Percentiles rank a stretch among this genome's conserved stretches.
Conservation (phyloP, 352 stramenopile genomes). For the Phytophthora lateralis region DNA sequence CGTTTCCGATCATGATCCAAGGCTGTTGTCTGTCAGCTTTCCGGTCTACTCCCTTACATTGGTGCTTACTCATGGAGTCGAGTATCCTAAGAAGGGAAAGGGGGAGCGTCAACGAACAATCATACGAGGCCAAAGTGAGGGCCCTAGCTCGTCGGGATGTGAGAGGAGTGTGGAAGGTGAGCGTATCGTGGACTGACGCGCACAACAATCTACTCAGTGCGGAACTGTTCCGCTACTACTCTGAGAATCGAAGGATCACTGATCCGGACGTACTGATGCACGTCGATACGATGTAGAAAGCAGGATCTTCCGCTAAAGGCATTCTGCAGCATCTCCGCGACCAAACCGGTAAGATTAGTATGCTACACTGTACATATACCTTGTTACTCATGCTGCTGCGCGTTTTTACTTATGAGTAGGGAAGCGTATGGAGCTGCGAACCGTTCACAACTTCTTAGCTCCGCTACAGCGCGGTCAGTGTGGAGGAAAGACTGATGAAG, state of each 20-base stretch:
- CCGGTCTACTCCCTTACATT: too few relatives aligned
- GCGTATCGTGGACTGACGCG: too few relatives aligned
- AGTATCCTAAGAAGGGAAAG: too few relatives aligned
- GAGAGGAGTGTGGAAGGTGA: too few relatives aligned
- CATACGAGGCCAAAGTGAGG: too few relatives aligned
- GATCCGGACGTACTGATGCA: background rate
- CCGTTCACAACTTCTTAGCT: conserved; percentile 16
- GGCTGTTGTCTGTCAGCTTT: too few relatives aligned
- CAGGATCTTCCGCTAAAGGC: conserved; percentile 3
- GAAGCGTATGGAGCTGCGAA: conserved; percentile 6
- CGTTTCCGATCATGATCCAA: too few relatives aligned
- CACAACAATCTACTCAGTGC: too few relatives aligned
- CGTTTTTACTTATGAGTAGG: background rate
- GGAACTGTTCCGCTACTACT: too few relatives aligned
- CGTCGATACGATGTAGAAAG: background rate
- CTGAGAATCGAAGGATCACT: conserved; percentile 2
- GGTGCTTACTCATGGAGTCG: too few relatives aligned
- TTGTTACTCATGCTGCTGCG: background rate
- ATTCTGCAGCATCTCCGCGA: conserved; percentile 9
- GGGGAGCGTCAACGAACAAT: too few relatives aligned
- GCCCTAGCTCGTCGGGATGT: too few relatives aligned
- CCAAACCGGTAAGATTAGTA: background rate
- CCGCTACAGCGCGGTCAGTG: background rate
- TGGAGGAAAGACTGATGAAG: conserved; percentile 5
- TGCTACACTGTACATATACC: background rate